Evolutionary conservation across 2,329 filamentous ascomycete genomes (phyloP), one percentile per base, ranked within the genome.

Genomic region (Coniella vitis): DNA sequence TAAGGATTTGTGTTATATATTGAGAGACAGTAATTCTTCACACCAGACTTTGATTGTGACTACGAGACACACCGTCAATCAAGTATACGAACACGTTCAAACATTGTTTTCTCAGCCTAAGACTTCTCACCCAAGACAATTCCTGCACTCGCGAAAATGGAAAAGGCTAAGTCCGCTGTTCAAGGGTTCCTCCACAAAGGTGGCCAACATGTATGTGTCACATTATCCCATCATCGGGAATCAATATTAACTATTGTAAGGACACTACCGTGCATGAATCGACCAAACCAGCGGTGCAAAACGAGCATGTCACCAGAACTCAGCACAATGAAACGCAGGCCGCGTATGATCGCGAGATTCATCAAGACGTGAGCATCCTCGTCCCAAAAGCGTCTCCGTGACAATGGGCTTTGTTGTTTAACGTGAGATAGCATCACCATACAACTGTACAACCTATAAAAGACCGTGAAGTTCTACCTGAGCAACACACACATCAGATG

Each of bases 401-500:
- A n/a, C n/a, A n/a, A n/a, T n/a, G n/a, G n/a, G n/a, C n/a, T n/a
- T n/a, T n/a, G n/a, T n/a, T 29, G 10, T 29, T 10, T 29, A 10
- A 29, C 25, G 10, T 29, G 5, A 36, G 4, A 7, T 13, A 36
- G 34, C 40, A 43, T 16, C 31, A 34, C 25, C 40, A 43, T 8
- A 43, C 40, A 22, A 43, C 25, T 8, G 40, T 43, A 4, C 40
- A 43, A 17, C 40, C 40, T 8, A 32, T 43, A 3, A 16, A 56
- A 4, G 60, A 60, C 49, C 51, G 37, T 7, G 52, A 61, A 16
- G 39, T 57, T 7, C 47, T 75, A 0, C 79, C 83, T 0, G 83
- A 86, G 64, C 67, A 81, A 62, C 83, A 87, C 60, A 67, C 69
- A 17, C 75, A 83, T 62, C 78, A 83, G 34, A 60, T 82, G 14